Base-by-base conservation (phyloP, 2,329 filamentous ascomycete genomes). In the Catunica adiposa region DNA sequence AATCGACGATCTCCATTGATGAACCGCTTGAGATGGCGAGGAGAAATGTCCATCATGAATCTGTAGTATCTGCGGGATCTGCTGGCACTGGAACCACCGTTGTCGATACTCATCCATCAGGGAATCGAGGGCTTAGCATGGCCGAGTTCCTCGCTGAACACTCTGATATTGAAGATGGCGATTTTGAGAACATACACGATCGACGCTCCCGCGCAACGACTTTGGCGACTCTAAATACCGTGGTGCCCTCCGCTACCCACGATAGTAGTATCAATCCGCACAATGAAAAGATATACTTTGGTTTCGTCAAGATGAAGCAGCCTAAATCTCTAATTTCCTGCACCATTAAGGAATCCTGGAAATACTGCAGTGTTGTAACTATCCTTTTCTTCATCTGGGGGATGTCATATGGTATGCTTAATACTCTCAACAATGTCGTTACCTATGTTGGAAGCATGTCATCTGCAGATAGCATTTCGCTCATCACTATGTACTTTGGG, bases 381-480 rank as follows among this genome's bases (percentile, higher is more conserved):
- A 76, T 89, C 5, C 71, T 95, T 0, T 94, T 95, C 68, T 81
- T 94, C 60, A 71, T 95, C 2, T 94, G 88, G 89, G 89, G 89
- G 0, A 84, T 95, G 57, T 89, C 88, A 0, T 95, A 95, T 62
- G 89, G 89, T 0, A 75, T 95, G 1, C 72, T 95, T 4, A 88
- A 92, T 63, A 84, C 83, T 0, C 75, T 96, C 26, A 94, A 94
- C 65, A 76, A 75, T 20, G 79, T 80, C 23, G 82, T 88, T 54
- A 79, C 83, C 37, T 64, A 68, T 11, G 76, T 87, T 4, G 76
- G 82, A 14, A 63, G 75, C 22, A 82, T 84, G 73, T 76, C 72
- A 1, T 66, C 72, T 0, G 74, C 77, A 5, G 75, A 88, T 65
- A 82, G 77, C 0, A 69, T 87, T 2, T 82, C 81, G 1, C 73